Conservation (phyloP, 139 green algal species). For the Chlorella sp. region DNA sequence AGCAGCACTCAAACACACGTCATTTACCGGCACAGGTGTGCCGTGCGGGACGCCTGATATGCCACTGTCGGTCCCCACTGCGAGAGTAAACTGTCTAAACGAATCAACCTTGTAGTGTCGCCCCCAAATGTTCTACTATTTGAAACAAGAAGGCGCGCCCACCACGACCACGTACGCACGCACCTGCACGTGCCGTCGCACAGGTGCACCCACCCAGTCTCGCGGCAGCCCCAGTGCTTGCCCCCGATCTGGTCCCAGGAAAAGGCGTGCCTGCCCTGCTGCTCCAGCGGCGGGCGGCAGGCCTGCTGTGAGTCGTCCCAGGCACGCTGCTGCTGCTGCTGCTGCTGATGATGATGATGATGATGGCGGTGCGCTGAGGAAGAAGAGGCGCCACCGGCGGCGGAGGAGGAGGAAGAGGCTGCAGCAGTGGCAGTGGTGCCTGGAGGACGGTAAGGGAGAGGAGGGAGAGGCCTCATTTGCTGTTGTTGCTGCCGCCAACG, state of each 20-base stretch:
- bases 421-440: not conserved
- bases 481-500: not conserved
- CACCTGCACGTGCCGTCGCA: conserved; percentile 5
- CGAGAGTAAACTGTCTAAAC: too few species aligned
- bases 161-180: not conserved
- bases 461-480: not conserved
- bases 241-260: conserved; percentile 4
- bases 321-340: not conserved
- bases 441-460: not conserved
- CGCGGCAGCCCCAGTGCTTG: conserved; percentile 8
- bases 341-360: not conserved
- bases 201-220: conserved; percentile 9
- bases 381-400: not conserved
- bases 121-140: not conserved
- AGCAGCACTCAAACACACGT: not conserved
- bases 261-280: not conserved
- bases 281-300: not conserved
- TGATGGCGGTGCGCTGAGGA: not conserved
- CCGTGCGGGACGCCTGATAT: not conserved
- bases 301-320: not conserved
- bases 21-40: not conserved
- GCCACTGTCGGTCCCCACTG: too few species aligned
- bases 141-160: not conserved
- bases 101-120: not conserved
- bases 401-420: not conserved